Percentiles rank a stretch among this genome's conserved stretches.
These are phyloP conservation scores for Sugiyamaella qingdaonensis DNA, from an alignment of 805 yeast species.

Conservation along the genomic window DNA sequence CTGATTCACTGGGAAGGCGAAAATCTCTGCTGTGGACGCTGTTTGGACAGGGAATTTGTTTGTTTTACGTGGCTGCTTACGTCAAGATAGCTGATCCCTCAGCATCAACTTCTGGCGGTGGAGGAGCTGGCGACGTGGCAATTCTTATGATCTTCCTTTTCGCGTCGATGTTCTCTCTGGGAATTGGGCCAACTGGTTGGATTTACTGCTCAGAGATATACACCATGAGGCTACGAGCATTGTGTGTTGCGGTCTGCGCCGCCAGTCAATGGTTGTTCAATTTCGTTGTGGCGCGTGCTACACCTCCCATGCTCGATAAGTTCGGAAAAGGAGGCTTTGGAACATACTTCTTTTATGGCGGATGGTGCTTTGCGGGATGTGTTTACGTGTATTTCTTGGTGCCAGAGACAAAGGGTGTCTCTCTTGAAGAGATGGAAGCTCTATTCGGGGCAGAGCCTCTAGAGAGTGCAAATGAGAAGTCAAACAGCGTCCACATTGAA, in stretches of 20 bases:
- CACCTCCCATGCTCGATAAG: slow-evolving; percentile 8
- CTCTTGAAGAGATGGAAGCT: slow-evolving; percentile 73
- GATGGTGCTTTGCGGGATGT: slow-evolving; percentile 8
- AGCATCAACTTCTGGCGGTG: not conserved
- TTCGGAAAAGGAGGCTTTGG: slow-evolving; percentile 10
- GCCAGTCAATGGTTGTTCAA: slow-evolving; percentile 13
- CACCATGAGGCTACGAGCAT: slow-evolving; percentile 3
- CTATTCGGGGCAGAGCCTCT: slow-evolving; percentile 33
- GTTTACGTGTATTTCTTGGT: slow-evolving; percentile 42
- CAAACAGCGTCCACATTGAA: not conserved
- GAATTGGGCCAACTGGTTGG: slow-evolving; percentile 66
- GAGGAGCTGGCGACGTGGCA: slow-evolving; percentile 6
- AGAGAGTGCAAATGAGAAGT: not conserved
- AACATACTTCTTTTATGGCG: slow-evolving; percentile 8
- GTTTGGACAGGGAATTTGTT: slow-evolving; percentile 2
- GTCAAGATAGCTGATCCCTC: slow-evolving; percentile 7
- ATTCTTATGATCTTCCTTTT: slow-evolving; percentile 6
- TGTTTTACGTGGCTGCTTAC: slow-evolving; percentile 9
- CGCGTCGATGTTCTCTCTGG: slow-evolving; percentile 7
- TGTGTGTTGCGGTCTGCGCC: slow-evolving; percentile 12
- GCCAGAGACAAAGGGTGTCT: slow-evolving; percentile 70
- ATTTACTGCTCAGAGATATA: slow-evolving; percentile 80
- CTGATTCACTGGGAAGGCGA: slow-evolving; percentile 6
- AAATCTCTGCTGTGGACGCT: slow-evolving; percentile 5
- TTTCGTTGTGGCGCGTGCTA: slow-evolving; percentile 11